Evolutionary conservation across 1,284 basidiomycete genomes (phyloP), one percentile per base, ranked within the genome.

Genomic region (Entoloma clypeatum): DNA sequence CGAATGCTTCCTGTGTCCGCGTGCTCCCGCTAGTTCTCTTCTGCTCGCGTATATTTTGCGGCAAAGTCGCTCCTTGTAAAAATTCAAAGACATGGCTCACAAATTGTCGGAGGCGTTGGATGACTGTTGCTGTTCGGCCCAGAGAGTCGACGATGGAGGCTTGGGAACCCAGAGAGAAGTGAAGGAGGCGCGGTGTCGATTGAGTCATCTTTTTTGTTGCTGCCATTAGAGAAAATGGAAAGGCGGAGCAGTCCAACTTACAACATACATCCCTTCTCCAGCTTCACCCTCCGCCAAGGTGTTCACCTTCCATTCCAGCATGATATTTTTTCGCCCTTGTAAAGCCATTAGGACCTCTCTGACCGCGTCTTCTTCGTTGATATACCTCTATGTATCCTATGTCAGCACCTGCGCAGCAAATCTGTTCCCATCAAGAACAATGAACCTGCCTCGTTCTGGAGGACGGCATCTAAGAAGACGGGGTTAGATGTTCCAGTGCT

Each of bases 1-100:
- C 77, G 56, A 91, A 91, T 0, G 91, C 90, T 56, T 92, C 86
- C 9, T 83, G 63, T 0, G 87, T 91, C 28, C 75, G 76, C 2
- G 77, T 79, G 6, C 32, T 37, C 19, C 21, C 40, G 17, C 45
- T 10, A 18, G 37, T 45, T 4, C 25, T 26, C 13, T 47, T 43
- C 14, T 35, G 39, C 11, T 7, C 25, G 23, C 21, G 32, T 26
- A 25, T 30, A 29, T 35, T 36, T 31, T 34, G 39, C 5, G 10
- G 33, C 6, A 30, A 17, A 7, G 38, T 18, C 16, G 26, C 27
- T 18, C 34, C 23, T 18, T 39, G 36, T 6, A 44, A 39, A 21
- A 48, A 44, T 2, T 42, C 53, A 39, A 72, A 71, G 37, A 75
- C 68, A 10, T 67, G 60, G 1, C 57, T 49, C 19, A 74, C 64